Base-by-base conservation (phyloP, 2,329 filamentous ascomycete species). In the Neofusicoccum kwambonambiense region DNA sequence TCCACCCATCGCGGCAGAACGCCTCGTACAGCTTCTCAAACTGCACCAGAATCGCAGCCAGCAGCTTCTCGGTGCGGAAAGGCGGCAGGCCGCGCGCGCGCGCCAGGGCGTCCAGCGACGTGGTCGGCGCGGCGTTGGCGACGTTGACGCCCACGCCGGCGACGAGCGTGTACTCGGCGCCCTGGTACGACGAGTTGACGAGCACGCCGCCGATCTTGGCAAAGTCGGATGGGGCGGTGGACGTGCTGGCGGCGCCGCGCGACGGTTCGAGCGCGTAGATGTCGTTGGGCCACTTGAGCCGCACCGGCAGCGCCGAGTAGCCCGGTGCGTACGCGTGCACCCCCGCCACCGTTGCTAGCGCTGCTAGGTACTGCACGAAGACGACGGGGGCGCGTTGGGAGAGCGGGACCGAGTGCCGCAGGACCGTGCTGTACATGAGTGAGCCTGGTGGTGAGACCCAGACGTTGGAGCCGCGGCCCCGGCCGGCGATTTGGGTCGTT, bases 271-370 rank as follows among this genome's bases (percentile, higher is more conserved):
- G 70, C 2, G 77, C 78, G 70, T 81, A 81, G 63, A 99, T 91
- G 74, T 99, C 95, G 72, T 99, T 99, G 11, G 95, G 95, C 95
- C 95, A 99, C 77, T 99, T 99, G 37, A 99, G 80, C 74, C 91
- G 93, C 45, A 99, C 84, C 0, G 91, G 91, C 4, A 98, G 77
- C 0, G 87, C 82, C 5, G 86, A 83, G 76, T 96, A 98, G 7
- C 89, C 91, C 2, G 78, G 78, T 56, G 89, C 92, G 73, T 98
- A 98, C 31, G 83, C 84, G 68, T 91, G 89, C 67, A 98, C 89
- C 0, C 92, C 94, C 67, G 91, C 86, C 2, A 96, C 90, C 47
- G 94, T 90, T 45, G 95, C 93, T 51, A 99, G 86, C 0, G 93
- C 93, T 0, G 92, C 89, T 13, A 99, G 85, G 74, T 99, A 99